Evolutionary conservation across 768 basidiomycete genomes (phyloP), one percentile per base, ranked within the genome.

Genomic region (Kwoniella sp.): DNA sequence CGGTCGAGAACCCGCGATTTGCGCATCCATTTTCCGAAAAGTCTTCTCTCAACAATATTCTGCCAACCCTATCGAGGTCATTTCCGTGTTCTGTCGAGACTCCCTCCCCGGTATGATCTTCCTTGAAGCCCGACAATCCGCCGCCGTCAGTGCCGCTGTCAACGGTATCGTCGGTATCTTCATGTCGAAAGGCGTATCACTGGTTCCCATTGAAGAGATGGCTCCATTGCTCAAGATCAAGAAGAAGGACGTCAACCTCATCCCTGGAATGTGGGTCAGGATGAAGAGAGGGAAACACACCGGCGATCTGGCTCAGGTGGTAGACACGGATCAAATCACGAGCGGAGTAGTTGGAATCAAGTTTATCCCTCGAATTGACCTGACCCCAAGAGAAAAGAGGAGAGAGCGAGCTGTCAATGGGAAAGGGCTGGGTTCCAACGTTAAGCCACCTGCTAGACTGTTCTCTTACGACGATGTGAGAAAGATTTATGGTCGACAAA

Each of bases 341-440:
- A 91, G 57, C 53, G 94, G 97, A 74, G 90, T 92, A 55, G 89
- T 93, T 52, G 92, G 90, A 0, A 84, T 98, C 71, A 90, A 91
- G 77, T 92, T 96, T 76, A 86, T 99, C 63, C 96, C 96, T n/a
- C 90, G 96, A 73, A 96, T 99, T 77, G 96, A 99, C 81, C 83
- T 97, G 56, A 91, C 88, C 63, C 95, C 95, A 30, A 87, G 88
- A 60, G 93, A 96, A 63, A 95, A 95, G 80, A 86, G 90, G 57
- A 90, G 90, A 77, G 92, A 77, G 26, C 60, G 91, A 76, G 78
- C 80, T 2, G 67, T 64, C 15, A 67, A 64, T 36, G 72, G 72
- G 8, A 82, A 81, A 0, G 68, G 84, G 1, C 30, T 80, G 68
- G 73, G 13, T 66, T 62, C 74, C 40, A 72, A 73, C 2, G 73